Conservation (phyloP, 208 protist genomes). For the Leishmania aethiopica region DNA sequence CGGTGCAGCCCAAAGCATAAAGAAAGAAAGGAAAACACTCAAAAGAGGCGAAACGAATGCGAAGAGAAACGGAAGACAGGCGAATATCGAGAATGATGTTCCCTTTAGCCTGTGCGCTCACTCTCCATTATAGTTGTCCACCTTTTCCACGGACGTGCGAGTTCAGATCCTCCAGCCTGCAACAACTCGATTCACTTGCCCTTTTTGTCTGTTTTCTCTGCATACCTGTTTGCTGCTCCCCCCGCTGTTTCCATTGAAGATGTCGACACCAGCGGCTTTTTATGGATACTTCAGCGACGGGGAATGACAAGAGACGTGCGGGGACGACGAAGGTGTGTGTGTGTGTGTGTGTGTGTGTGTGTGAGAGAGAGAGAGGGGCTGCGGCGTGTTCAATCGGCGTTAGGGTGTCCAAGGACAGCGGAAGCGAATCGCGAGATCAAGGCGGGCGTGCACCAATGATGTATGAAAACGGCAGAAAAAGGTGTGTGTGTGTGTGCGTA, state of each 20-base stretch:
- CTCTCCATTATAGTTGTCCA: neutral
- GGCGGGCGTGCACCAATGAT: neutral
- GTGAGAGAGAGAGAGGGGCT: neutral
- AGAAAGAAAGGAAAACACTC: neutral
- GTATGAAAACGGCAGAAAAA: neutral
- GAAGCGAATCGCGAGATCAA: neutral
- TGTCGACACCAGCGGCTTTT: neutral
- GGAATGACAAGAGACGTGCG: neutral
- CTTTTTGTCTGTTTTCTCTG: neutral
- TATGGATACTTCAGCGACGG: neutral
- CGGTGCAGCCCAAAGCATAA: neutral
- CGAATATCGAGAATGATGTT: neutral
- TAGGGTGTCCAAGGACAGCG: neutral
- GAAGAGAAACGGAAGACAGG: neutral
- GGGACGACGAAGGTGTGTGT: neutral
- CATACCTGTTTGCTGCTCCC: neutral
- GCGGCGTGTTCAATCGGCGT: neutral
- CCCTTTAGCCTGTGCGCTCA: neutral
- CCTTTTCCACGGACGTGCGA: neutral
- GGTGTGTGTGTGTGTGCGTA: neutral
- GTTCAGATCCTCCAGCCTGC: neutral
- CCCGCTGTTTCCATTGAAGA: neutral
- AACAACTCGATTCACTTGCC: neutral
- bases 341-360: neutral
- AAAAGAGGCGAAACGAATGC: neutral